Evolutionary conservation across 1,284 basidiomycete species (phyloP).

Genomic region (Marasmius sp.): DNA sequence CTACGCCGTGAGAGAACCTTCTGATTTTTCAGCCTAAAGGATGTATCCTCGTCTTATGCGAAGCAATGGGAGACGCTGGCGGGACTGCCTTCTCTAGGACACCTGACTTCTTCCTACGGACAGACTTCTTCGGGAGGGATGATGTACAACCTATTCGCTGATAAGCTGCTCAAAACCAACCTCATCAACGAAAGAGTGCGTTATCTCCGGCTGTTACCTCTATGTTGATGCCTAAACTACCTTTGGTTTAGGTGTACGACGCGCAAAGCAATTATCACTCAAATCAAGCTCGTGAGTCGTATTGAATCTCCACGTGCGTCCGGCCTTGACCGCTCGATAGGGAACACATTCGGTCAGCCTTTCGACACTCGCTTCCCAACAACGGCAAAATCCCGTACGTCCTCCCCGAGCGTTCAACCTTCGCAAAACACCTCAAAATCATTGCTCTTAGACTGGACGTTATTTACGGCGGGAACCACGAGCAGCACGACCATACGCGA

Average conservation of each 20-base stretch:
- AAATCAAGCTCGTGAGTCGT: neutral
- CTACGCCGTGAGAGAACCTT: too few species aligned
- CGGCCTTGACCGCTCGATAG: neutral
- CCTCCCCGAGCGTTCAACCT: neutral
- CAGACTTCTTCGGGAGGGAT: conserved; percentile 19
- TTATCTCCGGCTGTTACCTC: neutral
- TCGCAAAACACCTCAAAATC: neutral
- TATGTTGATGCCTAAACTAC: neutral
- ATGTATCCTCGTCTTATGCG: neutral
- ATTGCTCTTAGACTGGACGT: neutral
- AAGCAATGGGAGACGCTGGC: neutral
- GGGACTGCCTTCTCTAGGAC: neutral
- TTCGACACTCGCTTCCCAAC: neutral
- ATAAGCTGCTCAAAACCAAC: conserved; percentile 23
- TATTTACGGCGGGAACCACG: neutral
- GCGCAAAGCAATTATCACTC: conserved; percentile 5
- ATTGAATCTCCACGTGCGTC: neutral
- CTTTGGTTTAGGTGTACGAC: neutral
- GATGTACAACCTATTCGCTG: conserved; percentile 38
- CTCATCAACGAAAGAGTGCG: conserved; percentile 8
- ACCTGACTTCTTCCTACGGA: conserved; percentile 4
- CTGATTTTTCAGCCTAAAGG: neutral
- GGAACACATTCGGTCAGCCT: neutral
- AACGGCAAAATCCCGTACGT: neutral
- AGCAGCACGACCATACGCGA: neutral